Evolutionary conservation across 1,284 basidiomycete genomes (phyloP), one percentile per base, ranked within the genome.

Genomic region (Sphagnurus paluster): DNA sequence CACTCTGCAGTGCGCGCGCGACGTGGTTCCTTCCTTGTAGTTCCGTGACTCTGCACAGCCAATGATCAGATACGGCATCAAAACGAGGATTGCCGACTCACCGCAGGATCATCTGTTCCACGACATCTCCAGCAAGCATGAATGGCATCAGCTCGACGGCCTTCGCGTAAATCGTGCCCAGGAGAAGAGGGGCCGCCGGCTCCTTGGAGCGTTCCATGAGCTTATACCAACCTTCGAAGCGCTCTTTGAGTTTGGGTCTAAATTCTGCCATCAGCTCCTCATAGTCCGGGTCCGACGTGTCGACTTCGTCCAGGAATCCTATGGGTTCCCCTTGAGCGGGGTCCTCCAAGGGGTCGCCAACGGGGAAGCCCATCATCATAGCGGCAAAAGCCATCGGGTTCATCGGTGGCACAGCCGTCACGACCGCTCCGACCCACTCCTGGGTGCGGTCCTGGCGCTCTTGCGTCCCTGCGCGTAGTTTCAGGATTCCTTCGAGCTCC

Each of bases 341-440:
- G 0, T 74, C 74, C 21, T 70, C 64, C 41, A 68, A 59, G 7
- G 62, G 66, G 0, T 66, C 63, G 8, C 72, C 41, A 36, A 67
- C 40, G 4, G 81, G 80, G 6, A 86, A 56, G 0, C 82, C 83
- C 67, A 84, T 81, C 71, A 86, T 75, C 70, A 84, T 75, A n/a
- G 81, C 81, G 0, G 82, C 80, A 45, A 85, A 74, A 2, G 78
- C 73, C 68, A 84, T 70, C 0, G 80, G 80, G 48, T 79, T 67
- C 16, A 74, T 43, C 1, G 66, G 59, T 0, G 64, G 60, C 0
- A 67, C 64, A 0, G 74, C 71, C 0, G 80, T 77, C 5, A 65
- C 49, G 10, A 80, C 62, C 11, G 67, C 62, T 28, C 79, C 78
- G 2, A 76, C 73, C 82, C 82, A 85, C 3, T 62, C 58, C 43